phyloP scores from a whole-genome alignment of 2,329 filamentous ascomycete genomes.

The Colletotrichum spinosum region DNA sequence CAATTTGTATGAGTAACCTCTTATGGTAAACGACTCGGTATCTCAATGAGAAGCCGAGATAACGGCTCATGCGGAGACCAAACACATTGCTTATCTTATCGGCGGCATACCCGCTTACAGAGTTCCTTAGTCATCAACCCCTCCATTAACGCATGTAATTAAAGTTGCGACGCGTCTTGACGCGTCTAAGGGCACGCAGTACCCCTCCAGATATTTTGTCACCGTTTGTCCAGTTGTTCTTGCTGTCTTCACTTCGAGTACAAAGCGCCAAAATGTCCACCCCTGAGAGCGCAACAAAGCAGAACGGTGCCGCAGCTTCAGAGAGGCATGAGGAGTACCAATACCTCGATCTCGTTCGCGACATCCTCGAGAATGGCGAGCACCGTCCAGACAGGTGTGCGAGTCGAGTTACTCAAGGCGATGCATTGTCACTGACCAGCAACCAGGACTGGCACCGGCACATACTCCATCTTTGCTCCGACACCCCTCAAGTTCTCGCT shows the following conservation, averaged over 20 bases:
- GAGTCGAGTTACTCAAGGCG: background rate
- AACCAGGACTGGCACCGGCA: conserved; percentile 89
- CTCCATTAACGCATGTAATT: conserved; percentile 19
- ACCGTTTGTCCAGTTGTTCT: conserved; percentile 20
- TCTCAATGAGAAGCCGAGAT: no score
- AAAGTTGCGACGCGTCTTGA: conserved; percentile 28
- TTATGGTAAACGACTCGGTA: no score
- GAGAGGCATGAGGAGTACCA: conserved; percentile 86
- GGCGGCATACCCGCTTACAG: no score
- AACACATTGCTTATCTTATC: no score
- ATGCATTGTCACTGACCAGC: conserved; percentile 1
- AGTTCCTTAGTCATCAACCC: conserved; percentile 27
- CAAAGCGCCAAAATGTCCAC: conserved; percentile 14
- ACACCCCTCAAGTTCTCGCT: conserved; percentile 88
- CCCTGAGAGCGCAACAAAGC: conserved; percentile 18
- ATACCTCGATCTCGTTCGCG: conserved; percentile 89
- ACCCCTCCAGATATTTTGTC: background rate
- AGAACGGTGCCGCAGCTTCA: conserved; percentile 11
- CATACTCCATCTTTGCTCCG: conserved; percentile 89
- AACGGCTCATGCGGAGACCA: no score
- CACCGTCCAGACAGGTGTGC: conserved; percentile 84
- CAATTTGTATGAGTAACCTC: no score
- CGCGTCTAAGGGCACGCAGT: conserved; percentile 15
- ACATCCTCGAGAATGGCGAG: conserved; percentile 86
- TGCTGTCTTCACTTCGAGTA: conserved; percentile 11